Base-by-base conservation (phyloP, 1,139 yeast species). In the Yamadazyma membranifaciens region DNA sequence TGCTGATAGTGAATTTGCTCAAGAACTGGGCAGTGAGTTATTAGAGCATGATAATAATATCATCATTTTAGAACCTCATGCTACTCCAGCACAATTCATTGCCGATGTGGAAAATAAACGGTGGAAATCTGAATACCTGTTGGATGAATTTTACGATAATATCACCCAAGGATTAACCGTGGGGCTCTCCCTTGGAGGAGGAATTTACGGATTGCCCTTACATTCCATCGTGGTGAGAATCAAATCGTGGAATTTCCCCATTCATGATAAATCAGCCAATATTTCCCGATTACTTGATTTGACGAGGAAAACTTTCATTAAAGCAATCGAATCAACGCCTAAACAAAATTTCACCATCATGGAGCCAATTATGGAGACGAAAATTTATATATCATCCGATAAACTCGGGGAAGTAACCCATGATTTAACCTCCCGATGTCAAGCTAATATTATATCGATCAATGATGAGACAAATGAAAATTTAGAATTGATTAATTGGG, bases 331-430 rank as follows among this genome's bases (percentile, higher is more conserved):
- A 29, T 59, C 47, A 29, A 52, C 63, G 6, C 46, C 54, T 27
- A 59, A 51, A 2, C 47, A 46, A 1, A 79, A 76, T 54, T 50
- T 48, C 34, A 50, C 54, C 7, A 26, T 50, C 9, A 68, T 91
- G 57, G 98, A 92, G 60, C 98, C 98, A 0, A 72, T 86, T 20
- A 91, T 92, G 98, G 71, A 76, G 32, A 83, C 88, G 5, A 70
- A 70, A n/a, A 81, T 92, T 1, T 76, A 74, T 39, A 84, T 83
- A 1, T 73, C 74, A 40, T 84, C 88, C 16, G 84, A 78, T 45
- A 86, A 83, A 44, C 64, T 92, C 51, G 98, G 98, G 14, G 75
- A 73, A 34, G 95, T 92, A 0, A 78, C 87, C 29, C 95, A 88
- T 52, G 98, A 92, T 48, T 60, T 72, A 42, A 64, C 69, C 73